These are phyloP conservation scores for Botrytis sinoallii DNA, from an alignment of 2,329 filamentous ascomycete genomes.

Conservation along the genomic window DNA sequence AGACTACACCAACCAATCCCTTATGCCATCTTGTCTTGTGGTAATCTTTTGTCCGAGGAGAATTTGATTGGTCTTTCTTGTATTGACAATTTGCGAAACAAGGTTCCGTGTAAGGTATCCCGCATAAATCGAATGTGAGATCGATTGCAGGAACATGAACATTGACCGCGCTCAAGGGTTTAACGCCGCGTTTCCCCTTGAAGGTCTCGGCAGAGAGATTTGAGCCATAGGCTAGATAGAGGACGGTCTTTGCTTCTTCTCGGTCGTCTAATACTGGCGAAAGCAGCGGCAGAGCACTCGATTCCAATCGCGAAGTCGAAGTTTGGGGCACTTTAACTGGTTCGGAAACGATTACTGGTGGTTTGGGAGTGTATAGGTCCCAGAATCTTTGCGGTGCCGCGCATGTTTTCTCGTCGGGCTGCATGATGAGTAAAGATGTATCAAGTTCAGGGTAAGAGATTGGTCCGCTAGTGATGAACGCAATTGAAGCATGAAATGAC, in stretches of 20 bases:
- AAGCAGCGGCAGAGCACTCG: constrained; percentile 9
- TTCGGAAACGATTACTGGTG: background rate
- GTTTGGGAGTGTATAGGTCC: background rate
- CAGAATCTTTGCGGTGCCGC: constrained; percentile 11
- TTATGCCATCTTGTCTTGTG: constrained; percentile 68
- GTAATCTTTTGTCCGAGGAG: constrained; percentile 38
- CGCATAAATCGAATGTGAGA: constrained; percentile 81
- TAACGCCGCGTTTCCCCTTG: constrained; percentile 71
- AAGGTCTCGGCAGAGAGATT: constrained; percentile 83
- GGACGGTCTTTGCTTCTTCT: constrained; percentile 49
- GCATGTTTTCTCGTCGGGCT: background rate
- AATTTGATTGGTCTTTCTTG: constrained; percentile 37
- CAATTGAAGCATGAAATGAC: constrained; percentile 1
- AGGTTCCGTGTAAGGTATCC: constrained; percentile 81
- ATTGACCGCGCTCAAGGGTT: constrained; percentile 75
- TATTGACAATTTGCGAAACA: constrained; percentile 83
- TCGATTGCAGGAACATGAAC: constrained; percentile 76
- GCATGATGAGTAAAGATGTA: constrained; percentile 1
- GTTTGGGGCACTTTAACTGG: background rate
- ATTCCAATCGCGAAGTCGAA: background rate
- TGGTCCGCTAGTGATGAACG: constrained; percentile 2
- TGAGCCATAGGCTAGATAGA: constrained; percentile 88
- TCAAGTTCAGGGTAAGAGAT: constrained; percentile 2
- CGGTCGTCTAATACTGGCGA: constrained; percentile 22
- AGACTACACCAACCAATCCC: constrained; percentile 87